Evolutionary conservation across 257 asterid genomes (phyloP), one percentile per base, ranked within the genome.

Genomic region (Lycium ferocissimum): DNA sequence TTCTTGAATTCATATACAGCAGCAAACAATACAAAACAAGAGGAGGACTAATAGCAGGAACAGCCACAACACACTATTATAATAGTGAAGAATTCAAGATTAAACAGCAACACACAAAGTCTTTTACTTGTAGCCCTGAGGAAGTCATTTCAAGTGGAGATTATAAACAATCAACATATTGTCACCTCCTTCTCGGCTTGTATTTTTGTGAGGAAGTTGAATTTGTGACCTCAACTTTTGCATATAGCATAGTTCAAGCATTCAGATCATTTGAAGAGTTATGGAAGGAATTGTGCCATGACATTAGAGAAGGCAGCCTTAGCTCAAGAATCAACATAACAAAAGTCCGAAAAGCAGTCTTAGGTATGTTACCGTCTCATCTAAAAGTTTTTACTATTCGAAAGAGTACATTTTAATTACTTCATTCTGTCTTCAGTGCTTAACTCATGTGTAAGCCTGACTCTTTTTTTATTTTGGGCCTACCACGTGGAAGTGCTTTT

Each of bases 161-260:
- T 83, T 91, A 93, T 87, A 92, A 89, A 75, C 95, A 95, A 81
- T 90, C 98, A 53, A 92, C 98, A 6, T 95, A 93, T 12, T 95
- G 98, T 65, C 98, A 95, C 84, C 97, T 95, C 80, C 97, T 95
- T 61, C 88, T 95, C 9, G 98, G 97, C 51, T 80, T 92, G 26
- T 85, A 85, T 63, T 91, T 85, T 56, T 79, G 84, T 8, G 95
- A 90, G 0, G 83, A 92, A 72, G 90, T 93, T 10, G 97, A 93
- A 35, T 92, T 87, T 89, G 86, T 95, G 18, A 87, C 98, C 69
- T 95, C 98, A 2, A 92, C 98, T 1, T 95, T 95, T 58, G 92
- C 95, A 3, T 95, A 91, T 57, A 92, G 94, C 69, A 70, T 92
- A 26, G 93, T 95, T n/a, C 97, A 95, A 54, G 94, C 98, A 1